Conservation (phyloP, 1,139 yeast species). For the Arxiozyma bovina region DNA sequence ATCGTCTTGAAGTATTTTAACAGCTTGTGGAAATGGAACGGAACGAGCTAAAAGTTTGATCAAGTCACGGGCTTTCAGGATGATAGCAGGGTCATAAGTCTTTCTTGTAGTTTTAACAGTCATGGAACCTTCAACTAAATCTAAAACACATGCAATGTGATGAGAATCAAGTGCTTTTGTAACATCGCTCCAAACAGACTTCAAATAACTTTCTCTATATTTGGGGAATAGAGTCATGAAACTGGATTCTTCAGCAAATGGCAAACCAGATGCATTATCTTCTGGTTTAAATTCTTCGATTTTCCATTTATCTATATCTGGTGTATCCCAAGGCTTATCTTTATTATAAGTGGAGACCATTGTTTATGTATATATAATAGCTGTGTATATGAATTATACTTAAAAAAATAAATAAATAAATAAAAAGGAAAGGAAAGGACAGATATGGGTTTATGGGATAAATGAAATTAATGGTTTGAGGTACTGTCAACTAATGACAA, state of each 20-base stretch:
- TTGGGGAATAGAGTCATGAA: conserved; percentile 94
- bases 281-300: conserved; percentile 84
- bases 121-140: conserved; percentile 95
- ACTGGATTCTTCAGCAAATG: conserved; percentile 89
- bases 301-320: conserved; percentile 90
- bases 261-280: conserved; percentile 74
- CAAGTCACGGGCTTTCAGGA: conserved; percentile 88
- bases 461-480: not conserved
- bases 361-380: not conserved
- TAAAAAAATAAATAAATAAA: too few species aligned
- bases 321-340: conserved; percentile 98
- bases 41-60: conserved; percentile 90
- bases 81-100: conserved; percentile 90
- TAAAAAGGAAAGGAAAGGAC: too few species aligned
- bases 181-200: conserved; percentile 89
- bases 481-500: too few species aligned
- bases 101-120: conserved; percentile 92
- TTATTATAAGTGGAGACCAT: conserved; percentile 91
- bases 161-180: conserved; percentile 67
- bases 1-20: conserved; percentile 83
- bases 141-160: conserved; percentile 71
- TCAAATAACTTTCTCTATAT: conserved; percentile 84
- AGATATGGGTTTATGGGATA: not conserved
- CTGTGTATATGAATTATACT: not conserved
- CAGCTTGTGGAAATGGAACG: conserved; percentile 95